Base-by-base conservation (phyloP, 2,329 filamentous ascomycete species). In the Colletotrichum gloeosporioides region DNA sequence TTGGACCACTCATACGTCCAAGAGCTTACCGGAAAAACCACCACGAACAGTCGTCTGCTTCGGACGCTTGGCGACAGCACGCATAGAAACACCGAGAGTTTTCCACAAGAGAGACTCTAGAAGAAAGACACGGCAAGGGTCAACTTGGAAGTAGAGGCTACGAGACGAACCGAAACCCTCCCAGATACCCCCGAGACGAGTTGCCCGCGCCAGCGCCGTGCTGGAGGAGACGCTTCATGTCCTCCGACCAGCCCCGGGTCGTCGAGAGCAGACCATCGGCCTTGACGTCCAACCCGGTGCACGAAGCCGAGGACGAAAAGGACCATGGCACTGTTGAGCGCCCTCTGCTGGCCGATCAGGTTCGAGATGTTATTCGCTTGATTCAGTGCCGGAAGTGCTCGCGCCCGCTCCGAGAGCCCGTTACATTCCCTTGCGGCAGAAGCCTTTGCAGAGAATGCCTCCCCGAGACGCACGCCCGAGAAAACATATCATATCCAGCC, bases 341-440 rank as follows among this genome's bases (percentile, higher is more conserved):
- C 15, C 68, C 75, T 63, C 12, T 78, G 73, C 36, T 39, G 64
- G 85, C 88, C 78, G 85, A 87, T 78, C 88, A 93, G 82, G 90
- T 91, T 22, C 89, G 94, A 78, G 87, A 90, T 73, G 87, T 96
- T 71, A 89, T 98, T 77, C 93, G 93, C 59, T 87, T 97, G 55
- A 89, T 97, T 69, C 95, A 98, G 85, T 98, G 96, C 82, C 90
- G 90, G 13, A 86, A 90, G 77, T 98, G 96, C 83, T 95, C 93
- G 5, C 87, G 87, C 59, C 93, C 94, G 2, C 87, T 97, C 34
- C 88, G 86, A 62, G 88, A 91, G 10, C 95, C 96, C 7, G 89
- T 95, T 73, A 94, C 94, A 1, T 87, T 98, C 6, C 95, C 96
- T 7, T 98, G 96, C 82, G 95, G 96, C 32, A 92, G 93, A 81